phyloP scores from a whole-genome alignment of 148 eudicot genomes.

The Cornus florida region DNA sequence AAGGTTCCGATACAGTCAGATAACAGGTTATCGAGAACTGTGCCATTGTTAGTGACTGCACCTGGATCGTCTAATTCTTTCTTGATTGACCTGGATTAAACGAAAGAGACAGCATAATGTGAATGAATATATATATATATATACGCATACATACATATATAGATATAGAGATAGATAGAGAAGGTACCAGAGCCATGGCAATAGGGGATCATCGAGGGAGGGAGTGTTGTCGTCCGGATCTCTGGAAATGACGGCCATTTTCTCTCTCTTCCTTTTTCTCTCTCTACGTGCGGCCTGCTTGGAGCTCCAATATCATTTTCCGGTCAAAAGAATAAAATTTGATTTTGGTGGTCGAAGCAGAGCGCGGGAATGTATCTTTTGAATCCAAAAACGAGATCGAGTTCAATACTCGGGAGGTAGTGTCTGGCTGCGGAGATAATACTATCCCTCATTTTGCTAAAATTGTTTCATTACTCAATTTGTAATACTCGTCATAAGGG shows the following conservation, averaged over 20 bases:
- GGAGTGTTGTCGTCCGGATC: conserved; percentile 19
- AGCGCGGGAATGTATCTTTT: not conserved
- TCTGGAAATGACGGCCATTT: conserved; percentile 39
- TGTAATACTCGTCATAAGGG: no score
- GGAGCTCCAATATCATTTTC: no score
- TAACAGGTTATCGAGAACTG: conserved; percentile 38
- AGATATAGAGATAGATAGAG: not conserved
- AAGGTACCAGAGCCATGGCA: conserved; percentile 53
- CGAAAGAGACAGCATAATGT: not conserved
- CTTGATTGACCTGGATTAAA: conserved; percentile 53
- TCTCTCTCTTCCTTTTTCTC: not conserved
- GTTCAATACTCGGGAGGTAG: not conserved
- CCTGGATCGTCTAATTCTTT: conserved; percentile 27
- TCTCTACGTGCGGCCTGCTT: no score
- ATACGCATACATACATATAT: not conserved
- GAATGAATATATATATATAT: not conserved
- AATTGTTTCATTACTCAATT: no score
- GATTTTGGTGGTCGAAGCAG: not conserved
- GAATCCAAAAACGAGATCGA: not conserved
- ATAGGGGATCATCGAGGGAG: conserved; percentile 54
- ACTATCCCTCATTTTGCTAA: not conserved
- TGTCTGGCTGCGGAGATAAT: not conserved
- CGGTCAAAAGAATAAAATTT: no score
- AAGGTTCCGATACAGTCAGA: conserved; percentile 57
- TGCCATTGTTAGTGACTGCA: conserved; percentile 21